phyloP scores from a whole-genome alignment of 129 eudicot genomes.

The Chrysanthemum seticuspe region DNA sequence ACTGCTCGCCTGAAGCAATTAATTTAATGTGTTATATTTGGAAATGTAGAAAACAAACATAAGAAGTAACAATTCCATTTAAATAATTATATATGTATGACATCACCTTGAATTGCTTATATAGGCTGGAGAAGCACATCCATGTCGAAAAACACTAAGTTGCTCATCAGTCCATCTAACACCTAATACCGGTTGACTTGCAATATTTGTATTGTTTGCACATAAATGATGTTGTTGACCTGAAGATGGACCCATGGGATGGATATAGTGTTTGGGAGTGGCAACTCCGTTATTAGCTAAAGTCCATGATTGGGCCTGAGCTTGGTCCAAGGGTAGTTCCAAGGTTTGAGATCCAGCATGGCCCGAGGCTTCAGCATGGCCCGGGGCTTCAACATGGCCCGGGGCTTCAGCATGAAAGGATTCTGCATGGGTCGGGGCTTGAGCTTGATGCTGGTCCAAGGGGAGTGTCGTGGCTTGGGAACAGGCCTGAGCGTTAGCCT shows the following conservation, averaged over 20 bases:
- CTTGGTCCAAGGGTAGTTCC: background rate
- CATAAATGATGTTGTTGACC: too few species aligned
- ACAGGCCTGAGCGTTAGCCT: too few species aligned
- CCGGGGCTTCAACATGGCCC: background rate
- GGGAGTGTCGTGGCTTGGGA: too few species aligned
- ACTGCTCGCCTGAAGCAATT: too few species aligned
- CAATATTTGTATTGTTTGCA: background rate
- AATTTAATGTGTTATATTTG: too few species aligned
- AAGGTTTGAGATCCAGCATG: background rate
- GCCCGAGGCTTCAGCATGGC: background rate
- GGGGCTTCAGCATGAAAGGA: too few species aligned
- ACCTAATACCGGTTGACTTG: background rate
- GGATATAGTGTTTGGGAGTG: background rate
- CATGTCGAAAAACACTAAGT: background rate
- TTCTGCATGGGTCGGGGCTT: too few species aligned
- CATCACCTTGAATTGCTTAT: too few species aligned
- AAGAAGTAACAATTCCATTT: too few species aligned
- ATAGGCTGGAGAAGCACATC: background rate
- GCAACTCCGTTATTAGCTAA: background rate
- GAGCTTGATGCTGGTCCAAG: background rate
- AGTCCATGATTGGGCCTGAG: background rate
- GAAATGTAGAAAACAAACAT: too few species aligned
- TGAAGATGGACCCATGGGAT: background rate
- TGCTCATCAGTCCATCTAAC: slow-evolving; percentile 11
- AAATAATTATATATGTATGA: too few species aligned